Evolutionary conservation across 208 protist species (phyloP), one percentile per base, ranked within the genome.

Genomic region (Leishmania major): DNA sequence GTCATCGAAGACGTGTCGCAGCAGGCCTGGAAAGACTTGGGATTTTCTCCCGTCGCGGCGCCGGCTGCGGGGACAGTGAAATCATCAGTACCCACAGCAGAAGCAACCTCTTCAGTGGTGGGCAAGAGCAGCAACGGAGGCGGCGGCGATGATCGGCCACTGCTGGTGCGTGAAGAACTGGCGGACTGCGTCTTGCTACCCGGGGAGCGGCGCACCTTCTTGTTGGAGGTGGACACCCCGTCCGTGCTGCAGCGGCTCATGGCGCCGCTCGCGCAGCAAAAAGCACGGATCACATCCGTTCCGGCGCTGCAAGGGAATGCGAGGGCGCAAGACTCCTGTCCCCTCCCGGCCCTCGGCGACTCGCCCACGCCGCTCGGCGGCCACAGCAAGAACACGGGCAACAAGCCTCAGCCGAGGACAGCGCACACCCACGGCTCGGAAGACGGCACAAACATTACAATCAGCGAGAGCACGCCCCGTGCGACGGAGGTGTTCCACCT

Each of bases 101-200:
- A n/a, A 17, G 19, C 35, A n/a, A 0, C 47, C 57, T n/a, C 37
- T 28, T 28, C 28, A n/a, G 25, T 37, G 6, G 31, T 31, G 43
- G 6, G n/a, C 3, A 28, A 51, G 45, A 22, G 22, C 2, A 66
- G 3, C 22, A 35, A 28, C 25, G 17, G 47, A 7, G 35, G 25
- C 35, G 45, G 35, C 40, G 59, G 71, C 31, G 77, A 86, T 31
- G 53, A 80, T 31, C 79, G 83, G 13, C 86, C 84, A 51, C 43
- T 87, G 43, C 55, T 88, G 13, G 69, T 88, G 66, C 78, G 72
- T 2, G 84, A 89, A 31, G 85, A 84, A 37, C 53, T 95, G 47
- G 84, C 87, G 2, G 89, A 95, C 78, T 83, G 85, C 73, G 77
- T 93, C 35, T 79, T 93, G 37, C 82, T 90, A 13, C 91, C 91